Conservation (phyloP, 352 stramenopile species). For the Elongisporangium anandrum region DNA sequence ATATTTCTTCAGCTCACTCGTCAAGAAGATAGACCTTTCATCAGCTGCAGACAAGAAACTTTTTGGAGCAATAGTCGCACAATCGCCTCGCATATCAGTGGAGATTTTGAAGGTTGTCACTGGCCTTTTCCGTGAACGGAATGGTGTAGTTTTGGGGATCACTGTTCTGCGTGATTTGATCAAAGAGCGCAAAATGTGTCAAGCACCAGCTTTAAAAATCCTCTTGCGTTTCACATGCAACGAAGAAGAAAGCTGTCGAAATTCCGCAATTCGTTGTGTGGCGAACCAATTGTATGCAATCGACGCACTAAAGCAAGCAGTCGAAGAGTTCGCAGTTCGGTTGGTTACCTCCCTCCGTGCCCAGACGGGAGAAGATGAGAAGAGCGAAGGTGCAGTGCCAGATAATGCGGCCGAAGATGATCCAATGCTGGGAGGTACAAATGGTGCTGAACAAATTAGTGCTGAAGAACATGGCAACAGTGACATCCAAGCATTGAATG, state of each 20-base stretch:
- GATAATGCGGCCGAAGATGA: constrained; percentile 7
- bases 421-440: constrained; percentile 4
- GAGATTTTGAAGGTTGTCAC: constrained; percentile 52
- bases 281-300: constrained; percentile 76
- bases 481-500: not conserved
- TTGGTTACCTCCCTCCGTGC: constrained; percentile 53
- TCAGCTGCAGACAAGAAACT: constrained; percentile 64
- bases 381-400: not conserved
- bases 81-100: constrained; percentile 52
- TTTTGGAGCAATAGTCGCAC: constrained; percentile 46
- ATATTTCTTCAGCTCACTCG: constrained; percentile 48
- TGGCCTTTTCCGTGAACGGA: constrained; percentile 47
- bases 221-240: constrained; percentile 70
- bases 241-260: constrained; percentile 60
- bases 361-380: constrained; percentile 9
- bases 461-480: not conserved
- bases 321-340: constrained; percentile 58
- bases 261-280: constrained; percentile 67
- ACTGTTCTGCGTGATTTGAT: constrained; percentile 66
- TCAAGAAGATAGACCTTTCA: constrained; percentile 48
- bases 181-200: constrained; percentile 55
- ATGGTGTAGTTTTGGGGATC: constrained; percentile 65
- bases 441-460: constrained; percentile 1
- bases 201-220: constrained; percentile 44
- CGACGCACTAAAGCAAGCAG: constrained; percentile 36